Evolutionary conservation across 768 basidiomycete species (phyloP).

Genomic region (Russula virescens): DNA sequence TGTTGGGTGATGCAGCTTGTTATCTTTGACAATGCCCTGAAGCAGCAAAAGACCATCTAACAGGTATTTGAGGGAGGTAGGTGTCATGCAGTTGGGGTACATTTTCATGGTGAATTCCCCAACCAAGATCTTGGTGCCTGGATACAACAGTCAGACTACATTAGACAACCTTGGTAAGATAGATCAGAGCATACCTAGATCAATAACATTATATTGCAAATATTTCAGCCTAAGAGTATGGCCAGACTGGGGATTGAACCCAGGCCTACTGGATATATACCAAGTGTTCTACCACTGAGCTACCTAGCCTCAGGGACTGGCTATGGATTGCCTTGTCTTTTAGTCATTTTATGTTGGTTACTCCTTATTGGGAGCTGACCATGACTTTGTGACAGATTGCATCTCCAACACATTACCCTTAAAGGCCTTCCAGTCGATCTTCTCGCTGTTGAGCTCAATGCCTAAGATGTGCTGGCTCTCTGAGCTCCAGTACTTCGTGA

Average conservation of each 20-base stretch:
- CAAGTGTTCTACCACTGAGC: too few relatives aligned
- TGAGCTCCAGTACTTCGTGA: too few relatives aligned
- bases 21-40: constrained; percentile 29
- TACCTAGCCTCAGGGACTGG: too few relatives aligned
- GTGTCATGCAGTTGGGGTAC: not conserved
- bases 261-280: too few relatives aligned
- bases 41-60: constrained; percentile 22
- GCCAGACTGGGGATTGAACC: too few relatives aligned
- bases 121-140: constrained; percentile 3
- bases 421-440: constrained; percentile 1
- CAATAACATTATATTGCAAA: constrained; percentile 9
- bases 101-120: constrained; percentile 4
- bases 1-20: constrained; percentile 30
- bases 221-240: too few relatives aligned
- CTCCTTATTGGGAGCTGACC: too few relatives aligned
- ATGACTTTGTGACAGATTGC: too few relatives aligned
- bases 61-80: not conserved
- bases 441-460: not conserved
- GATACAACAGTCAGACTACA: constrained; percentile 10
- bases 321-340: too few relatives aligned
- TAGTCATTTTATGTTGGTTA: too few relatives aligned
- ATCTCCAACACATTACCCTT: too few relatives aligned
- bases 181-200: constrained; percentile 24
- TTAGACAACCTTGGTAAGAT: not conserved
- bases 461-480: not conserved